Evolutionary conservation across 2,329 filamentous ascomycete genomes (phyloP), one percentile per base, ranked within the genome.

Genomic region (Penicillium rolfsii): DNA sequence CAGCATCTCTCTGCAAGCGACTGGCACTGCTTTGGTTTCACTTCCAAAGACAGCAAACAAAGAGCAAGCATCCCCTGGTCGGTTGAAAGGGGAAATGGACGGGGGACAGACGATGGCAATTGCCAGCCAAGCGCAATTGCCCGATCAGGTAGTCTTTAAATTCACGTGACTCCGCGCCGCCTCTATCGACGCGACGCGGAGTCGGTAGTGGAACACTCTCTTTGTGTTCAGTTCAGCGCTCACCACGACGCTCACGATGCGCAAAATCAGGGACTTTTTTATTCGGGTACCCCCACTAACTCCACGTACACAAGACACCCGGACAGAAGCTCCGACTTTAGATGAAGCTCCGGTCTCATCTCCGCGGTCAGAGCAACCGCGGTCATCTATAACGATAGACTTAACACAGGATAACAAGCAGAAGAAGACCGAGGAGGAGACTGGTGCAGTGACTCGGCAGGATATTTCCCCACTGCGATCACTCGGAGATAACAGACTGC

Each of bases 201-300:
- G 36, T 49, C 14, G 19, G n/a, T 45, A 22, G 33, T 9, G 50
- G 41, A 33, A 48, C 40, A 33, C 48, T 36, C 30, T 46, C 50
- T 52, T 40, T 40, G 33, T 12, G 12, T 14, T 46, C 35, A 35
- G 22, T 6, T 16, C 36, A 50, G 43, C n/a, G 19, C 35, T 43
- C 52, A 43, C 61, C 66, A 35, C 58, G 9, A 64, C 52, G 71
- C 71, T 59, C 52, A 63, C 33, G 33, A 66, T 63, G 59, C 73
- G 69, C 16, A 76, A 67, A 52, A 80, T 84, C 35, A 76, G 73
- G 9, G 78, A 80, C 56, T 84, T 81, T 65, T 84, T 85, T 70
- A 78, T 76, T 50, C 76, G 77, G 2, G 78, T 75, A 54, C 57
- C 68, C 52, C 4, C 49, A 55, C n/a, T 24, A 45, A 6, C 24